Percentiles rank a stretch among this genome's conserved stretches.
phyloP scores from a whole-genome alignment of 441 rosid genomes.

The Theobroma grandiflorum region DNA sequence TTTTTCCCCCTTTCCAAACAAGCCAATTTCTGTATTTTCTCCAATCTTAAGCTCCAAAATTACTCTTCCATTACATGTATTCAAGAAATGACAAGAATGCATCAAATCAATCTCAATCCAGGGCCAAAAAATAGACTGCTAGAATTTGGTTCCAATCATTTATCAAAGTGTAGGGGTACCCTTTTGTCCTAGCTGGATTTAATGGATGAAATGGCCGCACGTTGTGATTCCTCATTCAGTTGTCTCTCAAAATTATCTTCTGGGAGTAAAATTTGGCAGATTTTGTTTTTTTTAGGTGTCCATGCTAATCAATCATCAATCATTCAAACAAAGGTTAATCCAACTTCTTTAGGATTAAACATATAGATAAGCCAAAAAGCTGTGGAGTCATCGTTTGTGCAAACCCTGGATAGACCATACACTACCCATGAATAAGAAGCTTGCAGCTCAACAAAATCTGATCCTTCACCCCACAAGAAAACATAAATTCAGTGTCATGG shows the following conservation, averaged over 20 bases:
- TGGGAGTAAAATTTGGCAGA: neutral
- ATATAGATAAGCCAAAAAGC: neutral
- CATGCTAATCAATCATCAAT: conserved; percentile 10
- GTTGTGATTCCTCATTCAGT: conserved; percentile 31
- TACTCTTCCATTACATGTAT: conserved; percentile 7
- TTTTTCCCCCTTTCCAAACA: conserved; percentile 27
- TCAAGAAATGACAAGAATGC: conserved; percentile 29
- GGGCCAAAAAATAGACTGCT: neutral
- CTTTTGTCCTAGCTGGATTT: conserved; percentile 9
- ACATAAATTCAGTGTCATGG: neutral
- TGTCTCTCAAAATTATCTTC: neutral
- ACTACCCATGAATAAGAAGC: neutral
- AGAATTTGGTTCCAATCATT: conserved; percentile 44
- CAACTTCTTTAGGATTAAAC: neutral
- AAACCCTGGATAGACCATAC: neutral
- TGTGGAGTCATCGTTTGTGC: neutral
- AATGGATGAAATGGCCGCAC: conserved; percentile 37
- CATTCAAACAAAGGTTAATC: conserved; percentile 1
- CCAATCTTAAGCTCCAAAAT: conserved; percentile 18
- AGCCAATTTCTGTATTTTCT: conserved; percentile 39
- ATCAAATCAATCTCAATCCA: conserved; percentile 47
- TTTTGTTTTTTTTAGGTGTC: neutral
- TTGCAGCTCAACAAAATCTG: neutral
- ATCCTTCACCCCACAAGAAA: conserved; percentile 11
- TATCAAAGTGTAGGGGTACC: conserved; percentile 11